Evolutionary conservation across 495 filamentous ascomycete genomes (phyloP), one percentile per base, ranked within the genome.

Genomic region (Penicillium cinerascens): DNA sequence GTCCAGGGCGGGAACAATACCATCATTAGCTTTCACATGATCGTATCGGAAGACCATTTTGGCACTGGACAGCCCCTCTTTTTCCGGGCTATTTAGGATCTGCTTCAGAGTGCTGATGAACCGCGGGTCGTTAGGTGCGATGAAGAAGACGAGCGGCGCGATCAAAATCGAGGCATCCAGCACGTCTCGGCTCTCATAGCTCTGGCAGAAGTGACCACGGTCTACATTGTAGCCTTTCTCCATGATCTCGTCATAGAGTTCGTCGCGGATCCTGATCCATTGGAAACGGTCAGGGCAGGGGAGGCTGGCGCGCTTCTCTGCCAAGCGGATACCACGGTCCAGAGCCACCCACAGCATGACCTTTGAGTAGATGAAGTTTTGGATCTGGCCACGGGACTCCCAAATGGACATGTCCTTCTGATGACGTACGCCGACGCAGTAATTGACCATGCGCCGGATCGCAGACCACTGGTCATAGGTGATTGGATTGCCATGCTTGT

Each of bases 321-420:
- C 75, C 3, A 89, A 77, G 1, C 86, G 83, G 16, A 89, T 65
- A 9, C 82, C 86, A 11, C 86, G 82, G 63, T 88, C 86, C 44
- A 89, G 76, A 37, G 85, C 85, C 4, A 89, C 86, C 86, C 86
- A 89, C 20, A 89, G 72, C 82, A 88, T 87, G 54, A 89, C 78
- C 56, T 88, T 86, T 13, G 82, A 85, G 66, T 88, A 88, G 40
- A 84, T 77, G 55, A 88, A 89, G 63, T 87, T 79, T 60, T 88
- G 84, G 64, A 84, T 83, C 53, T 82, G 72, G 40, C 85, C 86
- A 45, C 86, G 80, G 17, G 87, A 85, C 63, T 89, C 86, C 86
- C 86, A 88, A 59, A 89, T 88, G 15, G 83, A 87, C 85, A 87
- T 88, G 65, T 89, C 86, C 17, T 83, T 82, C 40, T 84, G 75